Conservation (phyloP, 2,329 filamentous ascomycete genomes). For the Bipolaris cookei region DNA sequence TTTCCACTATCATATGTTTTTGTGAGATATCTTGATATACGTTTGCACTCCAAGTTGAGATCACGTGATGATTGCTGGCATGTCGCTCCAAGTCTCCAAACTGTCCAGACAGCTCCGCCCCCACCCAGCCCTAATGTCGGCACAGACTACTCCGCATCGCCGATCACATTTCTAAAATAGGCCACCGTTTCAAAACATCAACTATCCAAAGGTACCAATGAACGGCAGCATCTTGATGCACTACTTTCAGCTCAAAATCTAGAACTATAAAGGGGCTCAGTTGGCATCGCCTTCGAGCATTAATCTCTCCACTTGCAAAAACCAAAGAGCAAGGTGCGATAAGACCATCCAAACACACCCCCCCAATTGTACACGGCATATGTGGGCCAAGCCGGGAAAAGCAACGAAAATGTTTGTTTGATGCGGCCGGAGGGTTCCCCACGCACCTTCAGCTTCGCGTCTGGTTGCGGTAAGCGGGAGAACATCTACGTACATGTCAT, state of each 20-base stretch:
- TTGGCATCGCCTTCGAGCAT: neutral
- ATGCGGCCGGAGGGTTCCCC: neutral
- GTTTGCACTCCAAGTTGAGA: too few relatives aligned
- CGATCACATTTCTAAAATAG: neutral
- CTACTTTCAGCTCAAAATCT: neutral
- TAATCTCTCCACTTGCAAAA: neutral
- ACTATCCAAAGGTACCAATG: neutral
- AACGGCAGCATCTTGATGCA: neutral
- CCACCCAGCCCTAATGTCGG: neutral
- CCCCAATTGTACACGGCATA: neutral
- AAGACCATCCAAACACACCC: neutral
- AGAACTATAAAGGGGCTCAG: neutral
- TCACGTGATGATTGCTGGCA: too few relatives aligned
- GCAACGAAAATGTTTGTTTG: neutral
- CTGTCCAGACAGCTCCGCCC: neutral
- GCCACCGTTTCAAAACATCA: neutral
- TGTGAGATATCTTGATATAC: too few relatives aligned
- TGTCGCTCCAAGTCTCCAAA: too few relatives aligned
- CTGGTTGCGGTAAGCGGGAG: neutral
- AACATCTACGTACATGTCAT: neutral
- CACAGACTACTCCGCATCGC: neutral
- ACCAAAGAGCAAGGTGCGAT: neutral
- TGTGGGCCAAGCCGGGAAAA: conserved; percentile 1
- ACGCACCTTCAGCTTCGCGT: neutral
- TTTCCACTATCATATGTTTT: too few relatives aligned